Base-by-base conservation (phyloP, 2,329 filamentous ascomycete genomes). In the Hymenoscyphus albidus region DNA sequence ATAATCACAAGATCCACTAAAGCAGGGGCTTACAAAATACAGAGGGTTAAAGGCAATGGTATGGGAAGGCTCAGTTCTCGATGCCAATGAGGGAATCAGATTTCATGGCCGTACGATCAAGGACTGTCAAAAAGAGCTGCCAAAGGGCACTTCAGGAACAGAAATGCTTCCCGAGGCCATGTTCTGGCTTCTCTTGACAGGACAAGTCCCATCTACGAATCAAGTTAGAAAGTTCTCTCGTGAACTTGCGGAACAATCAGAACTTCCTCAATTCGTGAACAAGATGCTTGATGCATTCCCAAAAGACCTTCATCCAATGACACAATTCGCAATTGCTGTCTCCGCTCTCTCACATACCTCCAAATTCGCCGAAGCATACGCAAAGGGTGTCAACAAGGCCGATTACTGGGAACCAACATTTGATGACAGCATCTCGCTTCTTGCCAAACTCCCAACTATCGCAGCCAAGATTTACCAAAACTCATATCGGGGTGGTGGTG, bases 401-500 rank as follows among this genome's bases (percentile, higher is more conserved):
- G 92, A 97, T 72, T 98, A 98, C 86, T 99, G 95, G 95, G 95
- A 98, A 81, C 92, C 94, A 14, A 96, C 92, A 56, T 98, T 96
- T 76, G 94, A 98, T 76, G 95, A 99, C 81, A 88, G 86, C 77
- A 97, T 99, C 78, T 92, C 90, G 58, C 85, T 99, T 68, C 85
- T 99, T 64, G 95, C 94, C 68, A 99, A 99, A 83, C 88, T 99
- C 62, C 95, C 95, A 68, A 96, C 92, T 67, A 93, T 99, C 71
- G 95, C 95, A 35, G 95, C 95, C 65, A 96, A 97, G 80, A 97
- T 99, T 75, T 97, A 99, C 84, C 92, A 97, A 75, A 95, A 95
- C 78, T 83, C 92, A 69, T 91, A 95, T 85, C 80, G 83, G 72
- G 87, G 93, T 77, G 87, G 94, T 77, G 88, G 89, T 74, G 81